These are phyloP conservation scores for Aquilaria sinensis DNA, from an alignment of 345 rosid species.

Conservation along the genomic window DNA sequence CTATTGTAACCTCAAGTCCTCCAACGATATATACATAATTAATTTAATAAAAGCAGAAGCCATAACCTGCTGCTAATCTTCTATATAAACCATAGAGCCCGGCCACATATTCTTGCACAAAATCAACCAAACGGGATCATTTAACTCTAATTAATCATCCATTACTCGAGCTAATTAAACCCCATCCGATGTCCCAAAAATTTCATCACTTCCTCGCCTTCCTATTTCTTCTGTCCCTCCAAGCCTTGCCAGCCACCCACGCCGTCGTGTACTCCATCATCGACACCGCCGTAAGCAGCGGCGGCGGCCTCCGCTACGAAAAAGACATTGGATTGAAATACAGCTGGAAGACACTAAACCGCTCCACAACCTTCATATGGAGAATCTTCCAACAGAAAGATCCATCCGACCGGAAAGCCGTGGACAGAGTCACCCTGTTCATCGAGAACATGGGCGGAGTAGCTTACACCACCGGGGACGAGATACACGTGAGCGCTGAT, in stretches of 20 bases:
- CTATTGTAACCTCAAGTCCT: too few relatives aligned
- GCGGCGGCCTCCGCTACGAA: slow-evolving; percentile 29
- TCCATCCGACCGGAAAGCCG: slow-evolving; percentile 18
- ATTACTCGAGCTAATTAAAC: too few relatives aligned
- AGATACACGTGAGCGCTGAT: slow-evolving; percentile 33
- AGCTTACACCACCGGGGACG: slow-evolving; percentile 18
- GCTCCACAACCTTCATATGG: slow-evolving; percentile 41
- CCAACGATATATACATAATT: too few relatives aligned
- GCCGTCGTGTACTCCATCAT: slow-evolving; percentile 26
- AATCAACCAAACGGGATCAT: too few relatives aligned
- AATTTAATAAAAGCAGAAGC: too few relatives aligned
- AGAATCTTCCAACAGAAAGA: slow-evolving; percentile 25
- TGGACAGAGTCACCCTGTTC: slow-evolving; percentile 19
- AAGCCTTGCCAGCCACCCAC: slow-evolving; percentile 15
- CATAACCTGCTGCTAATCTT: too few relatives aligned
- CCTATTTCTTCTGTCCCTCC: too few relatives aligned
- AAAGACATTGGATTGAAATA: slow-evolving; percentile 24
- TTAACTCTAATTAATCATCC: too few relatives aligned
- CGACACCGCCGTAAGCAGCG: slow-evolving; percentile 23
- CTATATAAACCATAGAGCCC: too few relatives aligned
- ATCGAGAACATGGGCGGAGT: slow-evolving; percentile 24
- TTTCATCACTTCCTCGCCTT: too few relatives aligned
- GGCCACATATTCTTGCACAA: too few relatives aligned
- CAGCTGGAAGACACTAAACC: slow-evolving; percentile 16
- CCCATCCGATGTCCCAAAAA: too few relatives aligned